These are phyloP conservation scores for Phialemoniopsis sp. DNA, from an alignment of 2,329 filamentous ascomycete species.

Conservation along the genomic window DNA sequence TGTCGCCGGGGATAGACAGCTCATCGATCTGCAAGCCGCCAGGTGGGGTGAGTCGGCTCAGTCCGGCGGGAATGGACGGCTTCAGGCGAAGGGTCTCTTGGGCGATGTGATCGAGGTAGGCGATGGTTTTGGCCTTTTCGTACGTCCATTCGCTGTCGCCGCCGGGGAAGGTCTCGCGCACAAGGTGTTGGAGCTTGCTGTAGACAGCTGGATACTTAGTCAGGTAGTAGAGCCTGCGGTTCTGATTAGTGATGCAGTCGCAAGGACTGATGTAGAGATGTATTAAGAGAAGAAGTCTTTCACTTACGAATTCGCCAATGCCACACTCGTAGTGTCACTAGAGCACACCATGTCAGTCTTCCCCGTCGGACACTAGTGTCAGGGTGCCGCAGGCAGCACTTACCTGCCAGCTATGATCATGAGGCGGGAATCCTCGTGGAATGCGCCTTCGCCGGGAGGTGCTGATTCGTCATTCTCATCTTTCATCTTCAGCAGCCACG, in stretches of 20 bases:
- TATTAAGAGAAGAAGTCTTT: background rate
- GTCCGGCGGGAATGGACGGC: conserved; percentile 28
- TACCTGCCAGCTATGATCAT: no score
- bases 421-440: no score
- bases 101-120: conserved; percentile 31
- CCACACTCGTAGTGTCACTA: no score
- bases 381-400: no score
- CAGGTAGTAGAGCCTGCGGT: conserved; percentile 30
- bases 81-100: conserved; percentile 36
- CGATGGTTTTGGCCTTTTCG: conserved; percentile 19
- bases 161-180: conserved; percentile 21
- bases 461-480: no score
- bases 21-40: conserved; percentile 5
- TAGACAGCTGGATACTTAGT: conserved; percentile 7
- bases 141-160: conserved; percentile 18
- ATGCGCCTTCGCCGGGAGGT: no score
- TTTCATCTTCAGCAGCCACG: no score
- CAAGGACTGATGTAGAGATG: no score
- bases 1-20: conserved; percentile 6
- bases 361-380: no score
- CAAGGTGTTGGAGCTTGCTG: conserved; percentile 5
- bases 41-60: conserved; percentile 27
- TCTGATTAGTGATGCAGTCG: conserved; percentile 22
- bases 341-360: no score
- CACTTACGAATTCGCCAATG: background rate